phyloP scores from a whole-genome alignment of 257 asterid species.

The Ilex aquifolium region DNA sequence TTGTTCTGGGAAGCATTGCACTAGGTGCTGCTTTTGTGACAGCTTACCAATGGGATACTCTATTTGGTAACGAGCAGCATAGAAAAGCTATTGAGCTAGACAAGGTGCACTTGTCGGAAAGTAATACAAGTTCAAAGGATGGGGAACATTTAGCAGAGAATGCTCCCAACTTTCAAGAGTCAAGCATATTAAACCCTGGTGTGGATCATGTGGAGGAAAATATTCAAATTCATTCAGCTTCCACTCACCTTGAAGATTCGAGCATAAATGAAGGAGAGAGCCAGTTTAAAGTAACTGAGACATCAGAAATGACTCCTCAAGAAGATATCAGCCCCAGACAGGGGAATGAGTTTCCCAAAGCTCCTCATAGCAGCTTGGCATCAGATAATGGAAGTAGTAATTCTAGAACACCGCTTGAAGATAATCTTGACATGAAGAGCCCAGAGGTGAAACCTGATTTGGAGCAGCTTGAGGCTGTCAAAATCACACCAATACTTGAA shows the following conservation, averaged over 20 bases:
- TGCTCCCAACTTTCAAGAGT: conserved; percentile 24
- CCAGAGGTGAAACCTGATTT: conserved; percentile 32
- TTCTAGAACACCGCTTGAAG: conserved; percentile 39
- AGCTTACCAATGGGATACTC: conserved; percentile 69
- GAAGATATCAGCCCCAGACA: conserved; percentile 26
- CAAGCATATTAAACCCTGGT: conserved; percentile 25
- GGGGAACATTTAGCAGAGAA: conserved; percentile 22
- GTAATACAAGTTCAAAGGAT: conserved; percentile 21
- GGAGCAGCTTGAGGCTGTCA: conserved; percentile 39
- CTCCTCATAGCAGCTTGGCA: conserved; percentile 26
- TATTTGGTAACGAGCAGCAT: conserved; percentile 44
- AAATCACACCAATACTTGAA: conserved; percentile 23
- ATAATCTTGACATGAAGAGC: conserved; percentile 30
- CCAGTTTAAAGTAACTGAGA: conserved; percentile 32
- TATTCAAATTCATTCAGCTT: conserved; percentile 31
- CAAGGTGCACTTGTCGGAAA: conserved; percentile 26
- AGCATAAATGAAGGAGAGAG: conserved; percentile 32
- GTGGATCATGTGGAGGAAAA: conserved; percentile 37
- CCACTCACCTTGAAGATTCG: conserved; percentile 31
- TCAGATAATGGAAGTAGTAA: conserved; percentile 32
- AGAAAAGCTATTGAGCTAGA: conserved; percentile 24
- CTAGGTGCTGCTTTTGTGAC: conserved; percentile 56
- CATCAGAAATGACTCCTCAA: conserved; percentile 20
- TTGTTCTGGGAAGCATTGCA: conserved; percentile 58
- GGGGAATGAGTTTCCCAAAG: conserved; percentile 30